phyloP scores from a whole-genome alignment of 163 green algal genomes.

The Scenedesmus sp. region DNA sequence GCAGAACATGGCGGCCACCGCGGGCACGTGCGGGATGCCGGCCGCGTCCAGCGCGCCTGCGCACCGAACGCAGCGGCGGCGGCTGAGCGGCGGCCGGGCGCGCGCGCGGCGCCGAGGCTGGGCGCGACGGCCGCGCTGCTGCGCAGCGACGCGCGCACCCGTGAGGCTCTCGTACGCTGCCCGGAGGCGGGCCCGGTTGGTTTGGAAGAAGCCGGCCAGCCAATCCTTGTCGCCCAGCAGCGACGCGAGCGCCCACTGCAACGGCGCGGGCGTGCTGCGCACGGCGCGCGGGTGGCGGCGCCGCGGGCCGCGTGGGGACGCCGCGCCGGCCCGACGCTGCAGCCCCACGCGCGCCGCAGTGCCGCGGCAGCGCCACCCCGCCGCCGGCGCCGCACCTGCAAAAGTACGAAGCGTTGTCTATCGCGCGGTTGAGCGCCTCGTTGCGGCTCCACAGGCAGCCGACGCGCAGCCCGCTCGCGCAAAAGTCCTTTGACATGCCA shows the following conservation, averaged over 20 bases:
- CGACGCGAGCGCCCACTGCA: constrained; percentile 19
- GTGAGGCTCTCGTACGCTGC: constrained; percentile 15
- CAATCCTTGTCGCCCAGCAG: constrained; percentile 30
- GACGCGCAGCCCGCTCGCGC: constrained; percentile 73
- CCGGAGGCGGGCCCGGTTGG: constrained; percentile 22
- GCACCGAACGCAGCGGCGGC: not conserved
- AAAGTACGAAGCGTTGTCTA: constrained; percentile 29
- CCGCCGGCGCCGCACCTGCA: constrained; percentile 32
- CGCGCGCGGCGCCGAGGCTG: not conserved
- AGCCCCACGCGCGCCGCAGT: too few species aligned
- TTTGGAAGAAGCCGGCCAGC: constrained; percentile 38
- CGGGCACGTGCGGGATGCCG: constrained; percentile 10
- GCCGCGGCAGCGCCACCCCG: too few species aligned
- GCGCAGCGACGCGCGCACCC: not conserved
- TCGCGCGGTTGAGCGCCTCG: constrained; percentile 5
- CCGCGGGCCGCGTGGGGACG: too few species aligned
- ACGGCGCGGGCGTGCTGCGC: constrained; percentile 20
- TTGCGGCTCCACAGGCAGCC: constrained; percentile 76
- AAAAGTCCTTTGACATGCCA: constrained; percentile 86
- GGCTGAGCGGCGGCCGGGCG: not conserved
- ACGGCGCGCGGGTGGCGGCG: too few species aligned
- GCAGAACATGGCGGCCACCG: constrained; percentile 37
- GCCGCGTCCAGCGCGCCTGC: constrained; percentile 20
- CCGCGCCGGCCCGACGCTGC: too few species aligned
- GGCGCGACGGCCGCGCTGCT: not conserved